Evolutionary conservation across 2,329 filamentous ascomycete genomes (phyloP), one percentile per base, ranked within the genome.

Genomic region (Sclerotinia sclerotiorum): DNA sequence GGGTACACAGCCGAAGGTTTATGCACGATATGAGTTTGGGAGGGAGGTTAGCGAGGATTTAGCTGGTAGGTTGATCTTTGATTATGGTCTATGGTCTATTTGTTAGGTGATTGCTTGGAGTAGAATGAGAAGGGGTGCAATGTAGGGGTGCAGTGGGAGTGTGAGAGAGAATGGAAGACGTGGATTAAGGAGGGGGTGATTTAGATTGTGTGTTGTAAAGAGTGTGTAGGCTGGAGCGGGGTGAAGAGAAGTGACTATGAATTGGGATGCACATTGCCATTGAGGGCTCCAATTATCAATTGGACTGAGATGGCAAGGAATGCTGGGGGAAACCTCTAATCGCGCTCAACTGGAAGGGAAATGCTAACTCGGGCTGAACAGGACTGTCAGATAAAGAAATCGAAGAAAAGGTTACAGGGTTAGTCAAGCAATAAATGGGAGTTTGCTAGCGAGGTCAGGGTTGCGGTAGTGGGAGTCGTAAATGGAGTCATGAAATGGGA

Each of bases 1-100:
- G 75, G 93, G 92, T 77, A 92, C 92, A 67, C 83, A 91, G 79
- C 94, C 95, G 72, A 90, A 88, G 80, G 88, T 99, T 72, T 98
- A 90, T 81, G 94, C 94, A 74, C 87, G 95, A 88, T 99, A 96
- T 79, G 94, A 88, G 69, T 85, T 88, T 71, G 89, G 89, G 74
- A 85, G 86, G 78, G 89, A 92, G 81, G 88, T 86, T 80, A 84
- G 87, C 78, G 84, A 88, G 74, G 81, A 84, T 64, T 79, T 92
- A 76, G 82, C 83, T 73, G 88, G 88, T 87, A 64, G 46, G 68
- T 67, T n/a, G n/a, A 39, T 65, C 8, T 29, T 27, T 35, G 21
- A 17, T 56, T 48, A 35, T 6, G 17, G 3, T 49, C 7, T 32
- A 7, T 21, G 46, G 19, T n/a, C n/a, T 42, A 15, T 17, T 4